A percentile compares a stretch with the other conserved stretches of the same genome.
Conservation (phyloP, 768 basidiomycete species). For the Coprinopsis sp. region DNA sequence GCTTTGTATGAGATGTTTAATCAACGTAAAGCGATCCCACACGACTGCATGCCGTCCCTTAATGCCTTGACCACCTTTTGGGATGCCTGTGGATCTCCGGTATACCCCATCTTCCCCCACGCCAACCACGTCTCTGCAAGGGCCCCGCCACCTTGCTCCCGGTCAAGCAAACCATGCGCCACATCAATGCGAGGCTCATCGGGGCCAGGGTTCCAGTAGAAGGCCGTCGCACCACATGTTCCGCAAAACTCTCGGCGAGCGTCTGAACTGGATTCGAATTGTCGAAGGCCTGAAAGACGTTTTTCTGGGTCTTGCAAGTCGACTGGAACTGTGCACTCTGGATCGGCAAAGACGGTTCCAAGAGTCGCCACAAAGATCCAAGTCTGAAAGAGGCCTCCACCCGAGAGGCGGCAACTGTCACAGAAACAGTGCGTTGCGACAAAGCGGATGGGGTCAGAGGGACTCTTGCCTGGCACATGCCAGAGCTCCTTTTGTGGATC, state of each 20-base stretch:
- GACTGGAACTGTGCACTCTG: conserved; percentile 7
- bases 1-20: too few species aligned
- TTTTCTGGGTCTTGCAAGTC: conserved; percentile 1
- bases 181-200: conserved; percentile 13
- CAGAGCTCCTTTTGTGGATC: conserved; percentile 20
- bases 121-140: conserved; percentile 8
- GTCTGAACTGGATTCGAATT: conserved; percentile 10
- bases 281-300: conserved; percentile 5
- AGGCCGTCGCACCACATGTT: conserved; percentile 14
- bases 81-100: background rate
- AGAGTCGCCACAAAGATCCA: conserved; percentile 22
- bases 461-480: conserved; percentile 15
- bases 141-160: conserved; percentile 7
- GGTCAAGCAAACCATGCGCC: conserved; percentile 19
- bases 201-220: conserved; percentile 11
- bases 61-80: background rate
- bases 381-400: conserved; percentile 21
- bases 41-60: too few species aligned
- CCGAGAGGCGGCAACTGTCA: conserved; percentile 17
- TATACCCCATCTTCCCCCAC: conserved; percentile 2
- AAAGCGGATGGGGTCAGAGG: conserved; percentile 17
- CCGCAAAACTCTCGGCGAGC: conserved; percentile 13
- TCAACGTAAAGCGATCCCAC: too few species aligned
- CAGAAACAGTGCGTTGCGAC: conserved; percentile 23
- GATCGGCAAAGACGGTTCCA: conserved; percentile 15